Evolutionary conservation across 176 grass and related monocot species (phyloP), one percentile per base, ranked within the genome.

Genomic region (Microstegium vimineum): DNA sequence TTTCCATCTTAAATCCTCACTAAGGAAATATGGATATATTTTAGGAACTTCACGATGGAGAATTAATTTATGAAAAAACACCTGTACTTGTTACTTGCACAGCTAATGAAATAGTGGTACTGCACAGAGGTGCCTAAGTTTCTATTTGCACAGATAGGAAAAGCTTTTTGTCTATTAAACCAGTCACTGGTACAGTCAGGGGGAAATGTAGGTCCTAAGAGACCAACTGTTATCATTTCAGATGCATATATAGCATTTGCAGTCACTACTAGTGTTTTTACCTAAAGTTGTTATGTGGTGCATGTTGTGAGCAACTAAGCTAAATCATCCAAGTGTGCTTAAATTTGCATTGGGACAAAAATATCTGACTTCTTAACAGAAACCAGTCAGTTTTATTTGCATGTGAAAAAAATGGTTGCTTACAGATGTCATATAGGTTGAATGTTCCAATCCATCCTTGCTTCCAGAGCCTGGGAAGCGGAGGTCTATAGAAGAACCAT

Each of bases 401-500:
- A 66, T 80, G 65, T 70, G 56, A 59, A 81, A 41, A 14, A 45
- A 38, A 84, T 78, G 45, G 68, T 81, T 74, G 69, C 70, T 82
- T 78, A 76, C 22, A 69, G 36, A 52, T 93, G 62, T 66, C 71
- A 81, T 56, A 56, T 81, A 98, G 95, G 86, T 93, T 45, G 95
- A 98, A 84, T 91, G 88, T 87, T 98, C 95, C 71, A 98, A 94
- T 86, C 95, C 95, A 83, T 90, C 95, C 63, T 91, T 94, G 84
- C 88, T 98, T 75, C 95, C 95, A 25, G 95, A 98, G 83, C 86
- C 92, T 75, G 95, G 92, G 65, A 91, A 90, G 86, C 74, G 90
- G 75, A 94, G 26, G 34, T 93, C 88, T 63, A 91, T 98, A 74
- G 95, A 98, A 94, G 95, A 98, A 86, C 95, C 95, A 63, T 93